A percentile compares a stretch with the other conserved stretches of the same genome.
Conservation (phyloP, 2,329 filamentous ascomycete species). For the Zymoseptoria passerinii region DNA sequence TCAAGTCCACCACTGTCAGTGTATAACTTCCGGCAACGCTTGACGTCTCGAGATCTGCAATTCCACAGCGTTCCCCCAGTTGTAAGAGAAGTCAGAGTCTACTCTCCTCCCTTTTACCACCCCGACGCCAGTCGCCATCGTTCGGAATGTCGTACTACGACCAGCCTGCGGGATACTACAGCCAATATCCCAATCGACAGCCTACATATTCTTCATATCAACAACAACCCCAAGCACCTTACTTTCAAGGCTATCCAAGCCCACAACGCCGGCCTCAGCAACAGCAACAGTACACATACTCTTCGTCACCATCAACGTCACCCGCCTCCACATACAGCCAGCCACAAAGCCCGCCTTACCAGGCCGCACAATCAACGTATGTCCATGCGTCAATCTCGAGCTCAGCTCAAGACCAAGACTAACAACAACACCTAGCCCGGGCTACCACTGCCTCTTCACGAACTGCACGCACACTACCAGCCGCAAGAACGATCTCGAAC, state of each 20-base stretch:
- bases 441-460: conserved; percentile 15
- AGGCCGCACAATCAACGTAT: not conserved
- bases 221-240: not conserved
- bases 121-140: not conserved
- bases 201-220: not conserved
- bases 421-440: conserved; percentile 17
- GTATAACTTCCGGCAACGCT: not conserved
- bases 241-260: not conserved
- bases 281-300: conserved; percentile 1
- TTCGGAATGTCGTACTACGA: not conserved
- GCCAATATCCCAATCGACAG: not conserved
- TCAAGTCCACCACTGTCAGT: not conserved
- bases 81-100: not conserved
- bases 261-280: not conserved
- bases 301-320: not conserved
- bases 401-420: not conserved
- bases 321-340: not conserved
- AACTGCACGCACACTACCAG: conserved; percentile 29
- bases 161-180: not conserved
- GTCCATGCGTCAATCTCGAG: conserved; percentile 5
- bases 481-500: conserved; percentile 42
- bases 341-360: not conserved
- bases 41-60: not conserved
- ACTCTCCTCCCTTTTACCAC: not conserved
- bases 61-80: not conserved